Base-by-base conservation (phyloP, 2,329 filamentous ascomycete species). In the Blastomyces emzantsi region DNA sequence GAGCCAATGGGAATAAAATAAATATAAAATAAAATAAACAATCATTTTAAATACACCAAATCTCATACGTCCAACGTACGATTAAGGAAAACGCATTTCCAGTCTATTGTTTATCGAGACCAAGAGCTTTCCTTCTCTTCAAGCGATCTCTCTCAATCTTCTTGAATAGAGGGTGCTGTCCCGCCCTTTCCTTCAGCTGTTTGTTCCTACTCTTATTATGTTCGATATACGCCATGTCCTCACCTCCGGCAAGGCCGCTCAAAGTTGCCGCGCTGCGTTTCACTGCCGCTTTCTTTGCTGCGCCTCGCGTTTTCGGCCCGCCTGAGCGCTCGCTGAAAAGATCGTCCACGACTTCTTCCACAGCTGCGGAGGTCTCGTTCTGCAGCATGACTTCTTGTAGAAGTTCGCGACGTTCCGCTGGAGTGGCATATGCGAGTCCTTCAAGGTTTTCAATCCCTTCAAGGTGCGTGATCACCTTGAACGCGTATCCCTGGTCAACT, bases 381-480 rank as follows among this genome's bases (percentile, higher is more conserved):
- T 96, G 90, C 8, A 97, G 83, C 67, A 97, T 85, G 2, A 97
- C 91, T 70, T 95, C 90, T 69, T 92, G 88, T 1, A 99, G 82
- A 33, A 97, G 82, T 74, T 96, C 92, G 57, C 91, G 87, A 4
- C 92, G 87, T 71, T 96, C 92, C 7, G 85, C 81, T 0, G 91
- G 84, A 1, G 90, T 90, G 1, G 85, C 85, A 73, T 95, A 97
- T 1, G 88, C 89, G 1, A 99, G 83, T 0, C 87, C 87, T 0
- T 89, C 87, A 62, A 93, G 88, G 64, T 90, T 85, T 65, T 97
- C 90, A 67, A 99, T 91, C 60, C 93, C 94, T 71, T 92, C 88
- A 8, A 99, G 82, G 72, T 96, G 91, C 0, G 94, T 99, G 74
- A 99, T 99, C 66, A 97, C 93, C 74, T 97, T 97, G 83, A 99